These are phyloP conservation scores for Lichtheimia hyalospora DNA, from an alignment of 371 early-diverging fungal species.

Conservation along the genomic window DNA sequence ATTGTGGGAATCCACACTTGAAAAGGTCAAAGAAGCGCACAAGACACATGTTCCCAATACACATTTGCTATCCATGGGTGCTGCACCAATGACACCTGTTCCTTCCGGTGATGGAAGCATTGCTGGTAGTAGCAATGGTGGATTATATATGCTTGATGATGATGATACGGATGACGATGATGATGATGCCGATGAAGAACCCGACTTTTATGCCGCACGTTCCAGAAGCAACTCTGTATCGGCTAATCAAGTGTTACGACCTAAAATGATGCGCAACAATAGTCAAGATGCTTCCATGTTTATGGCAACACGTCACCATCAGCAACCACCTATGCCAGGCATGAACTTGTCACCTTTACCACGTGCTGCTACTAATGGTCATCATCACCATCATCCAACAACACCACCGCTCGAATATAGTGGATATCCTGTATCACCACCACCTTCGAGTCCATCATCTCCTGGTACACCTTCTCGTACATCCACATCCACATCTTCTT, in stretches of 20 bases:
- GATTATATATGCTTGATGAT: slow-evolving; percentile 26
- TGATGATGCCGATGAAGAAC: slow-evolving; percentile 31
- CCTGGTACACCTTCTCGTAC: slow-evolving; percentile 50
- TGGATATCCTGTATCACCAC: slow-evolving; percentile 56
- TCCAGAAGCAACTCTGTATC: slow-evolving; percentile 34
- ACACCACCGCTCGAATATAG: slow-evolving; percentile 17
- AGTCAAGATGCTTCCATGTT: slow-evolving; percentile 20
- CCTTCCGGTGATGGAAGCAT: slow-evolving; percentile 8
- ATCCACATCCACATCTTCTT: slow-evolving; percentile 10
- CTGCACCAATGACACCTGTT: slow-evolving; percentile 16
- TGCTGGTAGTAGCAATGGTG: slow-evolving; percentile 16
- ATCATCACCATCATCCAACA: slow-evolving; percentile 10
- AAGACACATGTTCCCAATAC: slow-evolving; percentile 43
- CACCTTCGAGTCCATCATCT: slow-evolving; percentile 61
- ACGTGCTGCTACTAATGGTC: slow-evolving; percentile 25
- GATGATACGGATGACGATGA: slow-evolving; percentile 47
- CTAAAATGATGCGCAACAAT: slow-evolving; percentile 28
- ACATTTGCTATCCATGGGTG: slow-evolving; percentile 37
- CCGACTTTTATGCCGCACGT: slow-evolving; percentile 19
- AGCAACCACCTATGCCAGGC: slow-evolving; percentile 17
- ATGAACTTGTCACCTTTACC: slow-evolving; percentile 41
- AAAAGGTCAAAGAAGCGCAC: slow-evolving; percentile 25
- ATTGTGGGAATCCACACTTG: slow-evolving; percentile 81
- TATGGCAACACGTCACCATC: slow-evolving; percentile 4
- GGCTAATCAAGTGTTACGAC: slow-evolving; percentile 26